Base-by-base conservation (phyloP, 495 filamentous ascomycete species). In the Clohesyomyces aquaticus region DNA sequence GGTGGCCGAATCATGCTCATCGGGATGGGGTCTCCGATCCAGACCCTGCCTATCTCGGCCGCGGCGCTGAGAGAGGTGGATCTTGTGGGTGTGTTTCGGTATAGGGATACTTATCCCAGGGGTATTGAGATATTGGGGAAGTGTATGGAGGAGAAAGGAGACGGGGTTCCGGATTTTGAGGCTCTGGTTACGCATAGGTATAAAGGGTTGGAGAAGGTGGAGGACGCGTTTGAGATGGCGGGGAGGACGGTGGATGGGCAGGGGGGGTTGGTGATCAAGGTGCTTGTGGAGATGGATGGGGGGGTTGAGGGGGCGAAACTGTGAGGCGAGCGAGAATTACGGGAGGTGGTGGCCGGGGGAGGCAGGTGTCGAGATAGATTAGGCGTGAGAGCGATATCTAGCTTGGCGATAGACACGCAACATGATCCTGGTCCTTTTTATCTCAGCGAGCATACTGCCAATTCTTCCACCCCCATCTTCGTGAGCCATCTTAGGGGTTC, bases 11-110 rank as follows among this genome's bases (percentile, higher is more conserved):
- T 96, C 38, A 85, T 96, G 66, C 87, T 96, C 77, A 87, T 97
- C 21, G 93, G 93, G 3, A 96, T 96, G 91, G 93, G 93, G n/a
- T 90, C 86, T 3, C 92, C 93, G 0, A 83, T 95, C 43, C 90
- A 94, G 77, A 95, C 90, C 0, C 78, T 96, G 4, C 91, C 91
- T 3, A 81, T 96, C 56, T 91, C 87, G 1, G 89, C 90, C 0
- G 93, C 93, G 14, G 90, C 92, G 38, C 77, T 95, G 53, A 83
- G 91, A 3, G 93, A 97, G 77, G 88, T 97, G 1, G 93, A 97
- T 76, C 87, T 97, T 32, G 79, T 94, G 1, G 93, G 93, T n/a
- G 88, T 93, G 27, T 97, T 97, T 72, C 81, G 93, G 38, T 97
- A 97, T 68, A 89, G 89, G 49, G 90, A 92, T 52, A 91, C 91